Percentiles rank a stretch among this genome's conserved stretches.
Evolutionary conservation across 331 rosid species (phyloP).

Genomic region (Acacia concinna): DNA sequence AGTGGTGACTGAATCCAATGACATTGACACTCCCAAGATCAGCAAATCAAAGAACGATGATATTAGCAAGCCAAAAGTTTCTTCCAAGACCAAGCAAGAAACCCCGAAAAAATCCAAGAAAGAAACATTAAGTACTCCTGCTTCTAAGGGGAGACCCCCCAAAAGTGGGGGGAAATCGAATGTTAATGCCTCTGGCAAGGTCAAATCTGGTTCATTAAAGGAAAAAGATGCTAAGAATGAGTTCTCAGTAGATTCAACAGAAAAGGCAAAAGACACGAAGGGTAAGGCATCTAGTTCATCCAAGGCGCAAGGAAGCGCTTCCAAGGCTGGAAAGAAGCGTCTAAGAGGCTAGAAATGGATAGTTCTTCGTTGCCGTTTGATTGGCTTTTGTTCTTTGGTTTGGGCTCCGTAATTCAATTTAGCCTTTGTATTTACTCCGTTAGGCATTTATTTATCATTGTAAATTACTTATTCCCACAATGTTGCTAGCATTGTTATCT

Average conservation of each 20-base stretch:
- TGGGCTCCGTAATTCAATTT: constrained; percentile 27
- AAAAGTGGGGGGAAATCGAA: constrained; percentile 52
- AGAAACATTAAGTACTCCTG: constrained; percentile 44
- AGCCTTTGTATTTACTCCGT: constrained; percentile 30
- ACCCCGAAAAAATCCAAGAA: constrained; percentile 55
- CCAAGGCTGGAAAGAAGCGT: constrained; percentile 77
- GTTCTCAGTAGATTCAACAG: constrained; percentile 36
- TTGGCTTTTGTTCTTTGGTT: background rate
- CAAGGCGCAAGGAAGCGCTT: constrained; percentile 48
- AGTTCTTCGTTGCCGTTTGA: constrained; percentile 13
- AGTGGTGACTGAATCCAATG: constrained; percentile 49
- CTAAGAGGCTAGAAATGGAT: constrained; percentile 49
- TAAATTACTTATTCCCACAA: background rate
- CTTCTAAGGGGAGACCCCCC: constrained; percentile 53
- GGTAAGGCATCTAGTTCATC: constrained; percentile 49
- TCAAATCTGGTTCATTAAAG: constrained; percentile 51
- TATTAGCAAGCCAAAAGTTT: constrained; percentile 36
- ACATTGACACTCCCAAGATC: constrained; percentile 42
- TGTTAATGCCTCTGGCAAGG: constrained; percentile 51
- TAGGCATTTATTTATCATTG: constrained; percentile 30
- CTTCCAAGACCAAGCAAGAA: constrained; percentile 65
- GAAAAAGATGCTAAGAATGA: constrained; percentile 47
- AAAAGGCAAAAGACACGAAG: constrained; percentile 44
- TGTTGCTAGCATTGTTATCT: constrained; percentile 38
- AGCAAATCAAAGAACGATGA: constrained; percentile 56